These are phyloP conservation scores for Phytophthora sansomeana DNA, from an alignment of 352 stramenopile species.

Conservation along the genomic window DNA sequence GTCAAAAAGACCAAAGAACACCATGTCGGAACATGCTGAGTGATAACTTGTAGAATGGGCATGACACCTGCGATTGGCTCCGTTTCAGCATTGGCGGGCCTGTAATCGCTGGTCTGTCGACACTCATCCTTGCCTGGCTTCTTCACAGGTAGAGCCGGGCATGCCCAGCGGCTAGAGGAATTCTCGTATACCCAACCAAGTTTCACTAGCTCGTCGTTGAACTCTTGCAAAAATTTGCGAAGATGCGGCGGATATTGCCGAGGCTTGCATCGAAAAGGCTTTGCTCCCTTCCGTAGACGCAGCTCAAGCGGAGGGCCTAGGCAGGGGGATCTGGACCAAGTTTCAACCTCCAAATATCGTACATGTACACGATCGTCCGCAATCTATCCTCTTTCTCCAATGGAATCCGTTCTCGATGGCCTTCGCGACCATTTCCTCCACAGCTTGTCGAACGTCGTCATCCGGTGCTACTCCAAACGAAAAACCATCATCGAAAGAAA, in stretches of 20 bases:
- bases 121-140: conserved; percentile 8
- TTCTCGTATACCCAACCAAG: conserved; percentile 7
- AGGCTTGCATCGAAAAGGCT: no score
- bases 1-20: conserved; percentile 18
- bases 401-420: conserved; percentile 4
- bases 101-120: conserved; percentile 33
- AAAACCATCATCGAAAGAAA: no score
- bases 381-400: conserved; percentile 1
- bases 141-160: conserved; percentile 27
- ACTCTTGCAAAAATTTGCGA: conserved; percentile 6
- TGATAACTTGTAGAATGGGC: conserved; percentile 16
- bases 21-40: not conserved
- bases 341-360: conserved; percentile 2
- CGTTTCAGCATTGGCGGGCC: conserved; percentile 15
- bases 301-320: conserved; percentile 7
- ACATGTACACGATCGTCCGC: conserved; percentile 14
- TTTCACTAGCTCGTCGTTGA: conserved; percentile 19
- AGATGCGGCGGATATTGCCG: conserved; percentile 3
- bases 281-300: not conserved
- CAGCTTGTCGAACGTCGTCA: not conserved
- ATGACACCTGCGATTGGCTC: conserved; percentile 6
- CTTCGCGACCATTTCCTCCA: not conserved
- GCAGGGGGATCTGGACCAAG: not conserved
- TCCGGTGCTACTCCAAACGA: no score
- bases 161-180: conserved; percentile 8